phyloP scores from a whole-genome alignment of 768 basidiomycete genomes.

The Naganishia randhawae region DNA sequence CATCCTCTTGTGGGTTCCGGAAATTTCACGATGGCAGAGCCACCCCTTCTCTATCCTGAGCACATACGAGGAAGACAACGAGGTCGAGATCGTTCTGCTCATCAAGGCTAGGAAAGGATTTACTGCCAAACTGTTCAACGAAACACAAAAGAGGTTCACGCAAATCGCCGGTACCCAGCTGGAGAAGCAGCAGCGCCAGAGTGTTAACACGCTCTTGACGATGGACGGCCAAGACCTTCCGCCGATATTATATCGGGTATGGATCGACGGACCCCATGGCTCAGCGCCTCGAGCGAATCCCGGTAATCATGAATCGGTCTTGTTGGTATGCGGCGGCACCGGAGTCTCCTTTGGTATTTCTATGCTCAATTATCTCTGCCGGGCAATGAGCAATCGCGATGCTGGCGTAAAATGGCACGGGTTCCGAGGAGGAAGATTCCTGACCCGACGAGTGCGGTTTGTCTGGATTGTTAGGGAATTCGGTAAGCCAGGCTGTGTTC shows the following conservation, averaged over 20 bases:
- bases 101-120: slow-evolving; percentile 68
- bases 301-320: slow-evolving; percentile 59
- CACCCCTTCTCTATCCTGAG: slow-evolving; percentile 74
- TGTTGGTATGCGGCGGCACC: slow-evolving; percentile 68
- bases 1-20: slow-evolving; percentile 65
- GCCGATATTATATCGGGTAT: slow-evolving; percentile 57
- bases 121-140: slow-evolving; percentile 64
- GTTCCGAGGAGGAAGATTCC: slow-evolving; percentile 54
- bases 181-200: slow-evolving; percentile 30
- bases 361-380: slow-evolving; percentile 63
- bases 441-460: slow-evolving; percentile 62
- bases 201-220: slow-evolving; percentile 27
- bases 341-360: slow-evolving; percentile 70
- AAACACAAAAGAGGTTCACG: slow-evolving; percentile 51
- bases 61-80: slow-evolving; percentile 58
- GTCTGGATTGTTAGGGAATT: slow-evolving; percentile 75
- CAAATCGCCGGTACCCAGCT: slow-evolving; percentile 30
- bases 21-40: slow-evolving; percentile 60
- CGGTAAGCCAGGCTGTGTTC: slow-evolving; percentile 54
- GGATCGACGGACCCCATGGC: slow-evolving; percentile 68
- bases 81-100: slow-evolving; percentile 62
- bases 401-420: slow-evolving; percentile 50
- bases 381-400: slow-evolving; percentile 60
- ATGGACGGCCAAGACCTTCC: slow-evolving; percentile 6
- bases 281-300: slow-evolving; percentile 62